phyloP scores from a whole-genome alignment of 2,329 filamentous ascomycete genomes.

The Cladorrhinum sp. region DNA sequence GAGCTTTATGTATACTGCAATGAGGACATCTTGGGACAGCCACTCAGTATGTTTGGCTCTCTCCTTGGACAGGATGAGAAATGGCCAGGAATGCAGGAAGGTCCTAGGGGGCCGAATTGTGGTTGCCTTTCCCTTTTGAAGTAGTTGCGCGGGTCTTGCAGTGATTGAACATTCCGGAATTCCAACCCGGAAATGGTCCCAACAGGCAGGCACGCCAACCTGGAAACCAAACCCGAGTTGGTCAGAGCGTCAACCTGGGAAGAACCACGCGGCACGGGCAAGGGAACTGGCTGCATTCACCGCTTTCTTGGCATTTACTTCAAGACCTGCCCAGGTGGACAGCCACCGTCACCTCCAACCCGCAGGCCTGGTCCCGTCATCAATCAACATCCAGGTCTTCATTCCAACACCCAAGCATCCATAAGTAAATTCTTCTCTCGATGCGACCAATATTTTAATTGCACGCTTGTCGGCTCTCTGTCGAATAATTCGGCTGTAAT shows the following conservation, averaged over 20 bases:
- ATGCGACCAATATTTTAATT: conserved; percentile 17
- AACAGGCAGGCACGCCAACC: too few relatives aligned
- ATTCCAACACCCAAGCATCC: conserved; percentile 19
- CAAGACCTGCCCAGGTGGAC: background rate
- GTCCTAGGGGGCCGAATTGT: too few relatives aligned
- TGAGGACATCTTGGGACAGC: too few relatives aligned
- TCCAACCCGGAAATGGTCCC: too few relatives aligned
- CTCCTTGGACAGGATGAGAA: too few relatives aligned
- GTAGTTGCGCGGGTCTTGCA: too few relatives aligned
- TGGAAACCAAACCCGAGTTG: background rate
- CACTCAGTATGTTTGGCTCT: too few relatives aligned
- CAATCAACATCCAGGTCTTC: conserved; percentile 16
- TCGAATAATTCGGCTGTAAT: conserved; percentile 19
- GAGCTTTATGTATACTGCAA: too few relatives aligned
- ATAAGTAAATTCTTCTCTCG: conserved; percentile 1
- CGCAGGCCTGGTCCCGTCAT: background rate
- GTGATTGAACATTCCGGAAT: too few relatives aligned
- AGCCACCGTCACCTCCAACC: background rate
- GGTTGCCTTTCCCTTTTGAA: too few relatives aligned
- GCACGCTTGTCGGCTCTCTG: conserved; percentile 9
- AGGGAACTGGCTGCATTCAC: background rate
- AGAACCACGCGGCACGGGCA: background rate
- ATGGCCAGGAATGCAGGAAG: too few relatives aligned
- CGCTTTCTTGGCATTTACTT: background rate
- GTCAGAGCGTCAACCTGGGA: conserved; percentile 2